These are phyloP conservation scores for Nannizzia gypsea DNA, from an alignment of 2,329 filamentous ascomycete genomes.

Conservation along the genomic window DNA sequence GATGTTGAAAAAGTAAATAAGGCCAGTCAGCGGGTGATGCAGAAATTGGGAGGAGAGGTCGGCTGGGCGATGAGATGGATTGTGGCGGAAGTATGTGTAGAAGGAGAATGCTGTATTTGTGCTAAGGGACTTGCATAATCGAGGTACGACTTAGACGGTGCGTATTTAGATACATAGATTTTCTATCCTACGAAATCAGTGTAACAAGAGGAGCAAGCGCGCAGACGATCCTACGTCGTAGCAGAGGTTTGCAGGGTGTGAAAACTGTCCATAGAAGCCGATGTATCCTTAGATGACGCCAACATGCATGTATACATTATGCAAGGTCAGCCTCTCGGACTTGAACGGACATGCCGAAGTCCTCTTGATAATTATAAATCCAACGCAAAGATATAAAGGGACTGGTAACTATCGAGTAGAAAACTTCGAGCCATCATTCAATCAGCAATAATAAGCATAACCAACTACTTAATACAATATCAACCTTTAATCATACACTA, in stretches of 20 bases:
- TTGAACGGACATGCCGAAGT: too few species aligned
- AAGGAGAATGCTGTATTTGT: background rate
- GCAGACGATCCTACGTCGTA: too few species aligned
- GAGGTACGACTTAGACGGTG: background rate
- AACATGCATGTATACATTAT: too few species aligned
- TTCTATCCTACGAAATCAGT: background rate
- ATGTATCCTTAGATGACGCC: too few species aligned
- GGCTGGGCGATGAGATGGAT: constrained; percentile 29
- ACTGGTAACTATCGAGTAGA: too few species aligned
- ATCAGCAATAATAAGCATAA: background rate
- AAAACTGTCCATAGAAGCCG: background rate
- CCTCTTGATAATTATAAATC: too few species aligned
- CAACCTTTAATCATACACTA: background rate
- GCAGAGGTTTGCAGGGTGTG: background rate
- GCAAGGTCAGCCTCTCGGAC: too few species aligned
- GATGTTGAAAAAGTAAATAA: constrained; percentile 28
- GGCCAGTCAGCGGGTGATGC: constrained; percentile 33
- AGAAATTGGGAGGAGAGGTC: constrained; percentile 31
- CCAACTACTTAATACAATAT: background rate
- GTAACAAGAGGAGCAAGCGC: too few species aligned
- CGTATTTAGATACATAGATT: background rate
- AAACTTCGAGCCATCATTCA: too few species aligned
- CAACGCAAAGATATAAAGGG: too few species aligned
- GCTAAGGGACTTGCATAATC: background rate
- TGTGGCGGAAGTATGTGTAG: constrained; percentile 22